A percentile compares a stretch with the other conserved stretches of the same genome.
These are phyloP conservation scores for Jamesozyma lodderae DNA, from an alignment of 805 yeast genomes.

Conservation along the genomic window DNA sequence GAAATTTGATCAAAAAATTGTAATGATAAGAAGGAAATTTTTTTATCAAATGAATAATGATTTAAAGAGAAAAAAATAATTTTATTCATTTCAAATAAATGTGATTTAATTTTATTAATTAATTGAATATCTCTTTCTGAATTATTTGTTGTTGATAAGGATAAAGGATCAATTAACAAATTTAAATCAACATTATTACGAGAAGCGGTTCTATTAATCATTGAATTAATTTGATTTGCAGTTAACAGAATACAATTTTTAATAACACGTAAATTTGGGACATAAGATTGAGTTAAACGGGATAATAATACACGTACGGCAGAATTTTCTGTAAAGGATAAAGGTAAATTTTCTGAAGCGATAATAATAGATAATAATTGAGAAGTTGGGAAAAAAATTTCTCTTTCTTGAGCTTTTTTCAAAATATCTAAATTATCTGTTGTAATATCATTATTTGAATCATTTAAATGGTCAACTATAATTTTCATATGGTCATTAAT, in stretches of 20 bases:
- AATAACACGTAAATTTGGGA: slow-evolving; percentile 4
- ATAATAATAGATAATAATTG: slow-evolving; percentile 12
- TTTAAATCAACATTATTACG: slow-evolving; percentile 10
- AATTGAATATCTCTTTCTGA: background rate
- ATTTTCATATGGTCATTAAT: background rate
- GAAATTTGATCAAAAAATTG: slow-evolving; percentile 9
- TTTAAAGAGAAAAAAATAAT: slow-evolving; percentile 10
- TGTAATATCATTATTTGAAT: background rate
- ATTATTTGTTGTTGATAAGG: background rate
- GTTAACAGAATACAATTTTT: slow-evolving; percentile 1
- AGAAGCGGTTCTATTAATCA: slow-evolving; percentile 10
- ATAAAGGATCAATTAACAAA: slow-evolving; percentile 6
- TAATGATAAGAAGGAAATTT: slow-evolving; percentile 7
- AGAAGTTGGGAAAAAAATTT: slow-evolving; percentile 8
- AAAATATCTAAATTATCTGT: background rate
- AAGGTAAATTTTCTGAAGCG: slow-evolving; percentile 16
- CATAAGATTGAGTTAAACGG: slow-evolving; percentile 3
- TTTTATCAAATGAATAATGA: slow-evolving; percentile 4
- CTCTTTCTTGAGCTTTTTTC: slow-evolving; percentile 2
- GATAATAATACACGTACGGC: slow-evolving; percentile 8
- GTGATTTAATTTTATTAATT: slow-evolving; percentile 3
- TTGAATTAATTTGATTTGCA: slow-evolving; percentile 7
- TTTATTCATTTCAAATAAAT: slow-evolving; percentile 7
- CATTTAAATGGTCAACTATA: background rate
- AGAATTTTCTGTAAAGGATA: slow-evolving; percentile 8